Base-by-base conservation (phyloP, 495 filamentous ascomycete genomes). In the Stereocaulon alpinum region DNA sequence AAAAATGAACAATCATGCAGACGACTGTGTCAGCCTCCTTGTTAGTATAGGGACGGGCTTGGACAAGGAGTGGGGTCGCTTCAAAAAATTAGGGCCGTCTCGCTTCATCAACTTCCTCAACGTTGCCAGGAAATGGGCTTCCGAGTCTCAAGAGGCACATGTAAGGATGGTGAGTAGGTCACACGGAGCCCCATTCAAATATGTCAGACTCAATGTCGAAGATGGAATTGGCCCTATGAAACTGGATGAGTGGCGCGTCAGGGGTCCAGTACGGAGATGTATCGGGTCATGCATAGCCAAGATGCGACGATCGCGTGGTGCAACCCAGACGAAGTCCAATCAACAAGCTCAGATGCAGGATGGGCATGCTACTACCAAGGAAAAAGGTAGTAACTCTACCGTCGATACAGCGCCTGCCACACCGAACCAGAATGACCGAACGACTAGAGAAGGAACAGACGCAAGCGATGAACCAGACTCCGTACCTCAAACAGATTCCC, bases 141-240 rank as follows among this genome's bases (percentile, higher is more conserved):
- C 49, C 4, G 60, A 63, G 11, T 56, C 63, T 14, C 40, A 65
- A 47, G 34, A 42, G 6, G 18, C 51, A 15, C 63, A 65, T 37
- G 6, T 27, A 27, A 27, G 29, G 14, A 59, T 63, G 63, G 27
- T 59, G 11, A 44, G 40, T 3, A 32, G 32, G 42, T 27, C 30
- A 51, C 17, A 24, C 5, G 29, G 20, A 32, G 29, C 32, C 18
- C 18, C 29, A 3, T 65, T 60, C n/a, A 17, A 65, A 24, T 79
- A 77, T 47, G 74, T 70, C 61, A 73, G 77, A 4, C 74, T 79
- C 44, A 78, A 77, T 64, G 76, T 78, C 11, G 67, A 74, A 9
- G 66, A 73, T 49, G 74, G 75, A 2, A 62, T 79, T n/a, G 67
- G 73, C 42, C 61, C 60, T 1, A 66, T 80, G 55, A 69, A 73